Evolutionary conservation across 192 early-diverging fungal species (phyloP).

Genomic region (Podila minutissima): DNA sequence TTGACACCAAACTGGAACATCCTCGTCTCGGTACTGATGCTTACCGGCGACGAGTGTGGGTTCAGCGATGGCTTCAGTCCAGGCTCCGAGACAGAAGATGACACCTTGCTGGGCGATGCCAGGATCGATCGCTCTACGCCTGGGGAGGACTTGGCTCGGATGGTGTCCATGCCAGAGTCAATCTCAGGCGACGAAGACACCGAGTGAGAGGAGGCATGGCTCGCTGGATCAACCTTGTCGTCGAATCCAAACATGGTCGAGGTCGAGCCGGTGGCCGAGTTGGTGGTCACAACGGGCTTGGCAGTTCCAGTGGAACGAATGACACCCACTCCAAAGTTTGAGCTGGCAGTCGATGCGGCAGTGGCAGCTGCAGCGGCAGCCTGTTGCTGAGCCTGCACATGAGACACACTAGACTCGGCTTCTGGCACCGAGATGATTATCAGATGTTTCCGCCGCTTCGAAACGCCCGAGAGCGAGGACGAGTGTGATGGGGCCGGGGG

Average conservation of each 20-base stretch:
- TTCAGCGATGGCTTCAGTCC: neutral
- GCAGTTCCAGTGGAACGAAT: conserved; percentile 11
- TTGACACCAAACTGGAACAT: conserved; percentile 48
- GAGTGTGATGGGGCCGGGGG: conserved; percentile 49
- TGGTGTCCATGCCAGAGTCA: neutral
- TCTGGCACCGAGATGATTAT: conserved; percentile 43
- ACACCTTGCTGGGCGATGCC: neutral
- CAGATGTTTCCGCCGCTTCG: conserved; percentile 37
- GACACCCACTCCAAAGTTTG: neutral
- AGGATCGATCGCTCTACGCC: too few relatives aligned
- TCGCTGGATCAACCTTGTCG: neutral
- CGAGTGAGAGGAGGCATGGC: neutral
- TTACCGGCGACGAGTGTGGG: neutral
- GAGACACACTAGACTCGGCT: conserved; percentile 21
- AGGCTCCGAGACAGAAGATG: neutral
- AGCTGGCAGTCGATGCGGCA: neutral
- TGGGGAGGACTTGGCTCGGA: neutral
- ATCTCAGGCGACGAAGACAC: conserved; percentile 6
- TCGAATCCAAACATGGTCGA: conserved; percentile 22
- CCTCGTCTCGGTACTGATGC: conserved; percentile 18
- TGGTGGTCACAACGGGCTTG: conserved; percentile 36
- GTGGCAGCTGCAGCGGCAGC: neutral
- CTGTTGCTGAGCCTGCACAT: conserved; percentile 24
- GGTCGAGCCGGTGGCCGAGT: conserved; percentile 11
- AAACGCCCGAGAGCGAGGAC: conserved; percentile 45